Evolutionary conservation across 1,284 basidiomycete genomes (phyloP).

Genomic region (Trichosporon coremiiforme): DNA sequence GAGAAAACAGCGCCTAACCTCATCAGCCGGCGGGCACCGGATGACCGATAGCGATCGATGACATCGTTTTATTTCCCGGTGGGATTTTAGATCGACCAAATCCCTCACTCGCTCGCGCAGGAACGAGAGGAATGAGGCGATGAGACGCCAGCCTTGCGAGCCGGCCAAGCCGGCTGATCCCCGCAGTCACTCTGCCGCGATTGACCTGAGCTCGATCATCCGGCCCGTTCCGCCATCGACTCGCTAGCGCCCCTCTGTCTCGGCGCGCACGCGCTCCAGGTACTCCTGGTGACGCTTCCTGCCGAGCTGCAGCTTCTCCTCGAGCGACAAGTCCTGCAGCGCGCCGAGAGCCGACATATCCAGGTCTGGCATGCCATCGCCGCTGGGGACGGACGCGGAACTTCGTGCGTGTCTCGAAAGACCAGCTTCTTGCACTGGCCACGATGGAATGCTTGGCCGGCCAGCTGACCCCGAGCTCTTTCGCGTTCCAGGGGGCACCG

Average conservation of each 20-base stretch:
- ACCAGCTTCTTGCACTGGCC: not conserved
- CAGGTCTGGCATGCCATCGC: constrained; percentile 24
- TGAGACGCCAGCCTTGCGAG: not conserved
- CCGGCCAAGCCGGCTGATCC: not conserved
- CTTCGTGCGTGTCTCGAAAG: not conserved
- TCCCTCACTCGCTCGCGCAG: too few relatives aligned
- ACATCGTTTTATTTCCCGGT: not conserved
- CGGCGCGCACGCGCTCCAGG: constrained; percentile 34
- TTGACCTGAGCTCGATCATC: not conserved
- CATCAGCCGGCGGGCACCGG: not conserved
- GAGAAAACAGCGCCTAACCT: not conserved
- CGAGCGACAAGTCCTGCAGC: constrained; percentile 40
- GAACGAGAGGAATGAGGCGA: not conserved
- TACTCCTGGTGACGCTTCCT: constrained; percentile 47
- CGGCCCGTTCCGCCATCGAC: not conserved
- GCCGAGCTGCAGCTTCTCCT: constrained; percentile 45
- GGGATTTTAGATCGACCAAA: not conserved
- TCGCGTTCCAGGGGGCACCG: constrained; percentile 10
- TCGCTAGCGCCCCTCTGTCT: constrained; percentile 13
- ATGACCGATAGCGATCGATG: not conserved
- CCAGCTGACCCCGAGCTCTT: not conserved
- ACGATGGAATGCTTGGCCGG: not conserved
- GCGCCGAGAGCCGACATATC: constrained; percentile 25
- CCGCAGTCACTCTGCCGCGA: not conserved
- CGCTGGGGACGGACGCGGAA: not conserved